phyloP scores from a whole-genome alignment of 2,329 filamentous ascomycete genomes.

The Epichloe hybrida region DNA sequence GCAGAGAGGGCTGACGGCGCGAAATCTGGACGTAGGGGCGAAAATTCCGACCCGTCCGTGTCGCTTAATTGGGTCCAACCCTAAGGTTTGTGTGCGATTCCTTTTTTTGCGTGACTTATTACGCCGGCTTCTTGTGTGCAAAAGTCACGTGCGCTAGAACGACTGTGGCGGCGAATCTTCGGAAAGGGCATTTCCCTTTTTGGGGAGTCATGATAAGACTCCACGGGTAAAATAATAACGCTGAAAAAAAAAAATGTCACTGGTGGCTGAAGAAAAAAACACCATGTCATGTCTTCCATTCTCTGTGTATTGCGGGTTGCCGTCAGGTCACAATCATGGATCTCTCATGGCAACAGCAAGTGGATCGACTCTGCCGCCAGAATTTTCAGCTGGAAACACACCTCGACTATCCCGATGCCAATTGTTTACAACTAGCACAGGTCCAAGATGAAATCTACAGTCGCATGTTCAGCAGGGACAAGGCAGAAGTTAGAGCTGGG shows the following conservation, averaged over 20 bases:
- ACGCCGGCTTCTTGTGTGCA: not conserved
- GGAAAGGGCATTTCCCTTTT: not conserved
- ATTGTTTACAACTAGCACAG: conserved; percentile 41
- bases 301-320: not conserved
- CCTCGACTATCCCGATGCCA: conserved; percentile 48
- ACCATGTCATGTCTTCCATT: not conserved
- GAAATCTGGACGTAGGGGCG: conserved; percentile 15
- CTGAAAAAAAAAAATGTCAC: not conserved
- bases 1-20: conserved; percentile 15
- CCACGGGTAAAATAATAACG: no score
- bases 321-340: not conserved
- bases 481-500: conserved; percentile 38
- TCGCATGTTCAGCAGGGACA: conserved; percentile 49
- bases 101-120: not conserved
- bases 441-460: conserved; percentile 56
- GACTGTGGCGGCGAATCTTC: not conserved
- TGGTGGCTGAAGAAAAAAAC: not conserved
- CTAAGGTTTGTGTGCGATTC: conserved; percentile 20
- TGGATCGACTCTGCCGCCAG: conserved; percentile 52
- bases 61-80: conserved; percentile 34
- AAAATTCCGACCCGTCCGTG: conserved; percentile 24
- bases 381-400: conserved; percentile 62
- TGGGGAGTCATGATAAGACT: not conserved
- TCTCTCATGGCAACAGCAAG: conserved; percentile 6
- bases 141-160: not conserved